Evolutionary conservation across 345 rosid genomes (phyloP).

Genomic region (Boechera stricta): DNA sequence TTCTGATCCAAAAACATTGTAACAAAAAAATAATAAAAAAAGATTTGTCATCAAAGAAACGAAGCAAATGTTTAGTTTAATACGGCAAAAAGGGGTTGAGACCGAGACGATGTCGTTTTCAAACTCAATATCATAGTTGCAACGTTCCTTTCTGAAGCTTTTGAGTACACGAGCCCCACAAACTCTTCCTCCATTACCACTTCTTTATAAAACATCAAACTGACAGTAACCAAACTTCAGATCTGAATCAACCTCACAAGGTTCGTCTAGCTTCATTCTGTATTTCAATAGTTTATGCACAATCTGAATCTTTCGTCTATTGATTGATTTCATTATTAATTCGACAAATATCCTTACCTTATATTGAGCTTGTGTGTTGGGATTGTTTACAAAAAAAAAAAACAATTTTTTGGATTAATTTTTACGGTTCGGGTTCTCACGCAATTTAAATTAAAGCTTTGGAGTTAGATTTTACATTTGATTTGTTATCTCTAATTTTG

Average conservation of each 20-base stretch:
- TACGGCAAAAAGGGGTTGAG: background rate
- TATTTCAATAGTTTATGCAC: background rate
- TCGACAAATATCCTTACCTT: background rate
- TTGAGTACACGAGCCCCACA: background rate
- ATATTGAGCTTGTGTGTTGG: conserved; percentile 1
- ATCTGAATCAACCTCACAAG: conserved; percentile 32
- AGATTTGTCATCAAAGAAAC: background rate
- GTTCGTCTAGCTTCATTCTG: conserved; percentile 18
- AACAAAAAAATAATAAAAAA: background rate
- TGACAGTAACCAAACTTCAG: conserved; percentile 22
- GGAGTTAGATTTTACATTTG: background rate
- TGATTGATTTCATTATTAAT: background rate
- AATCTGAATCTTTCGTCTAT: background rate
- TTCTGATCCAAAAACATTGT: background rate
- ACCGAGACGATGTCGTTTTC: conserved; percentile 2
- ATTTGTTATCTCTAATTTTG: background rate
- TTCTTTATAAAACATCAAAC: conserved; percentile 4
- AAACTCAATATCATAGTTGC: background rate
- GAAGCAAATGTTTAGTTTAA: conserved; percentile 21
- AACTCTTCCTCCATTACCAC: conserved; percentile 15
- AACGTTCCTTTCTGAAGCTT: conserved; percentile 34
- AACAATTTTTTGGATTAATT: too few relatives aligned
- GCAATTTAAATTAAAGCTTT: too few relatives aligned
- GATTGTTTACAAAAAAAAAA: background rate
- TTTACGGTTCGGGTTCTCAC: background rate